Percentiles rank a stretch among this genome's conserved stretches.
phyloP scores from a whole-genome alignment of 768 basidiomycete genomes.

The Tricholoma saponaceum region DNA sequence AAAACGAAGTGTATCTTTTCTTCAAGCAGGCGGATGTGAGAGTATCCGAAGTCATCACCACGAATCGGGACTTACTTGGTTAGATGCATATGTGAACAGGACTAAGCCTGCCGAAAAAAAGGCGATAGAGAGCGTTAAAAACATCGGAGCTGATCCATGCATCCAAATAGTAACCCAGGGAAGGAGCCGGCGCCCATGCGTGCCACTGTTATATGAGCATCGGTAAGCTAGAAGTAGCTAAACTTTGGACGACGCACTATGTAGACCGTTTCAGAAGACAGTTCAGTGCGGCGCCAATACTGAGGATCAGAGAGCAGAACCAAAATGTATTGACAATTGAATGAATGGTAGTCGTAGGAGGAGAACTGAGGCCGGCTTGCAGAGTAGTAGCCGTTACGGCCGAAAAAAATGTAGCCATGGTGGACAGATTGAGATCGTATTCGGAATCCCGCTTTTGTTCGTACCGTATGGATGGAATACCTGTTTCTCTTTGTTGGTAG shows the following conservation, averaged over 20 bases:
- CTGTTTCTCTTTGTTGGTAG: slow-evolving; percentile 2
- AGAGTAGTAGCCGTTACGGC: slow-evolving; percentile 24
- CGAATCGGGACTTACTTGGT: slow-evolving; percentile 1
- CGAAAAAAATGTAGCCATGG: slow-evolving; percentile 25
- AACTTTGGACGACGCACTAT: slow-evolving; percentile 15
- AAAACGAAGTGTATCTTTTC: slow-evolving; percentile 5
- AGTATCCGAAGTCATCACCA: background rate
- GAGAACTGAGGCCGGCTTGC: slow-evolving; percentile 10
- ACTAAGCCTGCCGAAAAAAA: slow-evolving; percentile 12
- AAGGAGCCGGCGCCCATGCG: slow-evolving; percentile 12
- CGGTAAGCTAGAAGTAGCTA: background rate
- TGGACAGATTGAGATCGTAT: slow-evolving; percentile 11
- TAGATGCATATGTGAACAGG: slow-evolving; percentile 9
- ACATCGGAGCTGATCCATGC: slow-evolving; percentile 12
- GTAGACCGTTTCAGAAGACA: slow-evolving; percentile 20
- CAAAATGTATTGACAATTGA: slow-evolving; percentile 19
- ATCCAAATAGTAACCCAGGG: slow-evolving; percentile 15
- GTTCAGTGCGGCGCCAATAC: slow-evolving; percentile 22
- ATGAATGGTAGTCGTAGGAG: background rate
- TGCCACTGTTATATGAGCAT: slow-evolving; percentile 6
- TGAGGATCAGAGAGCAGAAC: slow-evolving; percentile 21
- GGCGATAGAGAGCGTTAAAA: slow-evolving; percentile 14
- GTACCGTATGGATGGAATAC: slow-evolving; percentile 18
- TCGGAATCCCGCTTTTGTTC: slow-evolving; percentile 14
- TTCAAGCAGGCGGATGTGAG: background rate